These are phyloP conservation scores for Stagonosporopsis chrysanthemi DNA, from an alignment of 2,329 filamentous ascomycete genomes.

Conservation along the genomic window DNA sequence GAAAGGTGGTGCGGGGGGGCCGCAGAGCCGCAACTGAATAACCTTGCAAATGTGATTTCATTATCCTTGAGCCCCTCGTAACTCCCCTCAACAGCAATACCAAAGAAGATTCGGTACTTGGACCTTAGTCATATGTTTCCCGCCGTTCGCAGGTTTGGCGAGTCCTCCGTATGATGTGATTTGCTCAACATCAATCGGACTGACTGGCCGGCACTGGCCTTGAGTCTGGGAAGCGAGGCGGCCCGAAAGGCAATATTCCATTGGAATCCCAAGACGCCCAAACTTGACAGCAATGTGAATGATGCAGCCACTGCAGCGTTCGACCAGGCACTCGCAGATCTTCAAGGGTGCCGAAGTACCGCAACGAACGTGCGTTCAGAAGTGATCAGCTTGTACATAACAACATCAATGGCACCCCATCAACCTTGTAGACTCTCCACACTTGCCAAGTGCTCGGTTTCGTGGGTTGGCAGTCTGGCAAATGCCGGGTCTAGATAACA, in stretches of 20 bases:
- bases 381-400: not conserved
- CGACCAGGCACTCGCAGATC: not conserved
- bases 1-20: constrained; percentile 1
- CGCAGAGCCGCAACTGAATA: constrained; percentile 6
- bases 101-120: not conserved
- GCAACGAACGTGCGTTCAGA: not conserved
- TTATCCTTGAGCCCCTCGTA: not conserved
- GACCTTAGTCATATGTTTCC: constrained; percentile 1
- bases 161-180: constrained; percentile 24
- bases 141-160: constrained; percentile 23
- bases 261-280: not conserved
- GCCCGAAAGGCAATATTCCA: constrained; percentile 9
- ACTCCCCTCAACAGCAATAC: constrained; percentile 3
- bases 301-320: not conserved
- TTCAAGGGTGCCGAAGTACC: not conserved
- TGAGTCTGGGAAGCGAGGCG: constrained; percentile 1
- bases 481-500: not conserved
- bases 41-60: not conserved
- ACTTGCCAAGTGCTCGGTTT: not conserved
- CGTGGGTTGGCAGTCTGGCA: not conserved
- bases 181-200: constrained; percentile 6
- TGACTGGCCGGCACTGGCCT: not conserved
- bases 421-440: not conserved
- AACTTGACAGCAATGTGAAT: not conserved
- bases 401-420: not conserved